Percentiles rank a stretch among this genome's conserved stretches.
These are phyloP conservation scores for Stentor coeruleus DNA, from an alignment of 73 alveolate species.

Conservation along the genomic window DNA sequence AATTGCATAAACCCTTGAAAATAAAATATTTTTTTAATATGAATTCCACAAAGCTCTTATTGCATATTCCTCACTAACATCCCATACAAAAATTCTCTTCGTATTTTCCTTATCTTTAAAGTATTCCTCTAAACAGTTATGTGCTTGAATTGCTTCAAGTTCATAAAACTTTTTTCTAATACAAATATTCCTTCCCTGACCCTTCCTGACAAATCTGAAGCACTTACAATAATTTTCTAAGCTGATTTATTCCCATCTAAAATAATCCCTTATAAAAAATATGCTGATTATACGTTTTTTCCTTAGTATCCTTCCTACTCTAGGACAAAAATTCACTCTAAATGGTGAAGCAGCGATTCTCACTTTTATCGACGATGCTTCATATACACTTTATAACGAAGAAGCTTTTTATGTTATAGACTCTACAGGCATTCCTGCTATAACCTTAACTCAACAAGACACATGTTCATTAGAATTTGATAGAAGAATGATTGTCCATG, in stretches of 20 bases:
- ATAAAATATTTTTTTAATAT: too few relatives aligned
- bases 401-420: not conserved
- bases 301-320: not conserved
- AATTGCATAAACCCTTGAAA: too few relatives aligned
- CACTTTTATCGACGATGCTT: not conserved
- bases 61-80: too few relatives aligned
- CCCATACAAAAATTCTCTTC: too few relatives aligned
- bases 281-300: not conserved
- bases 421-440: not conserved
- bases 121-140: too few relatives aligned
- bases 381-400: not conserved
- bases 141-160: too few relatives aligned
- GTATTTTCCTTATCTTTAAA: too few relatives aligned
- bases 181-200: too few relatives aligned
- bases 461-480: not conserved
- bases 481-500: constrained; percentile 1
- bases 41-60: too few relatives aligned
- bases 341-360: not conserved
- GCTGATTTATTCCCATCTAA: not conserved
- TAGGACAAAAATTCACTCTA: not conserved
- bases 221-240: too few relatives aligned
- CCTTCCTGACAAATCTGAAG: too few relatives aligned
- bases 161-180: not conserved
- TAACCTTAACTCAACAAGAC: not conserved
- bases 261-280: too few relatives aligned